phyloP scores from a whole-genome alignment of 2,329 filamentous ascomycete species.

The Madurella mycetomatis region DNA sequence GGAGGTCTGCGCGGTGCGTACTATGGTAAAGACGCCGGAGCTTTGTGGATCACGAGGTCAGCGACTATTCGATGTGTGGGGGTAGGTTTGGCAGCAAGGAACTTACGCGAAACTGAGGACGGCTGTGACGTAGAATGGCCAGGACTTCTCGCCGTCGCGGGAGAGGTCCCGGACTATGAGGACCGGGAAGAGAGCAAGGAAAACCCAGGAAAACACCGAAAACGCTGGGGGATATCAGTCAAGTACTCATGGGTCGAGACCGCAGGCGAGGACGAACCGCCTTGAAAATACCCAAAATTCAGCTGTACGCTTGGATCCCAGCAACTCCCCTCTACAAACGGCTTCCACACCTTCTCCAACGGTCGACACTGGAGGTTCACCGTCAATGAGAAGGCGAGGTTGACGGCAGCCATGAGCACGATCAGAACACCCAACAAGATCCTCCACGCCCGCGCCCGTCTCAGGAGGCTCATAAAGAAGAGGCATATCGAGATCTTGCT shows the following conservation, averaged over 20 bases:
- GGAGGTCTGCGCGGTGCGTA: conserved; percentile 35
- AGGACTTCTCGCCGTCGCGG: conserved; percentile 27
- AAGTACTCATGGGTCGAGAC: conserved; percentile 2
- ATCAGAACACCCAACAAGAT: conserved; percentile 30
- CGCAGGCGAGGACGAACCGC: conserved; percentile 19
- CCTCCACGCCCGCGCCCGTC: conserved; percentile 30
- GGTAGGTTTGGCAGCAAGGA: background rate
- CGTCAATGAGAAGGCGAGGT: conserved; percentile 31
- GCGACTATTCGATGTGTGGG: background rate
- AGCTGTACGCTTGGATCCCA: conserved; percentile 32
- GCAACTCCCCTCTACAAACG: conserved; percentile 29
- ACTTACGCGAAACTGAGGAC: conserved; percentile 30
- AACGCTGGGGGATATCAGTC: conserved; percentile 26
- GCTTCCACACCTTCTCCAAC: conserved; percentile 35
- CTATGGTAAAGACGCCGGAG: conserved; percentile 30
- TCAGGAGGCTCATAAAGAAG: conserved; percentile 32
- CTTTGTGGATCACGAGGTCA: conserved; percentile 19
- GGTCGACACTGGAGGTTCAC: conserved; percentile 36
- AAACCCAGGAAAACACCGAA: conserved; percentile 35
- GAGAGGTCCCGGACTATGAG: conserved; percentile 31
- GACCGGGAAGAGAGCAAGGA: conserved; percentile 33
- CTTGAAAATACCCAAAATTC: conserved; percentile 35
- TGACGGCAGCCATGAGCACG: conserved; percentile 31
- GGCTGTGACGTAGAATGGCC: conserved; percentile 35
- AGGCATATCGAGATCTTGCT: conserved; percentile 37